Evolutionary conservation across 2,329 filamentous ascomycete species (phyloP).

Genomic region (Pseudogymnoascus sp.): DNA sequence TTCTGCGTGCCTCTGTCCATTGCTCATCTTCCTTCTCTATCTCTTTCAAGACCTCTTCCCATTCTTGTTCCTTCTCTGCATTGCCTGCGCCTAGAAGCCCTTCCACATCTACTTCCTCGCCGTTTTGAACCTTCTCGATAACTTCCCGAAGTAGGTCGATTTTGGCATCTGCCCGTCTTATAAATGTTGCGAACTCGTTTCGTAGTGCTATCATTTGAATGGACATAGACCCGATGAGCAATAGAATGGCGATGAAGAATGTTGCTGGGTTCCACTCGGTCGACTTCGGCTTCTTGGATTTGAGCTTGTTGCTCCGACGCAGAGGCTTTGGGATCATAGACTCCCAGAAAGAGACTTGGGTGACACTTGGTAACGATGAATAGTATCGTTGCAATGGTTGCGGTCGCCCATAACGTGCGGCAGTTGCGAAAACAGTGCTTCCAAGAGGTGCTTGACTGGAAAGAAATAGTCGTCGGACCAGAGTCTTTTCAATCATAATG

Average conservation of each 20-base stretch:
- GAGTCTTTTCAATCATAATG: constrained; percentile 3
- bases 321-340: constrained; percentile 61
- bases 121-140: constrained; percentile 59
- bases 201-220: constrained; percentile 83
- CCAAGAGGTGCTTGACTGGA: neutral
- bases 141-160: constrained; percentile 70
- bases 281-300: constrained; percentile 36
- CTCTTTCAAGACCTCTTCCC: constrained; percentile 70
- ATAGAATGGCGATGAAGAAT: constrained; percentile 73
- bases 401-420: neutral
- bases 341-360: constrained; percentile 50
- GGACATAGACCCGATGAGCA: constrained; percentile 88
- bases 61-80: constrained; percentile 66
- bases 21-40: constrained; percentile 55
- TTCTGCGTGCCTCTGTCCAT: constrained; percentile 27
- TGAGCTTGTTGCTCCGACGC: constrained; percentile 34
- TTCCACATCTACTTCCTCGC: constrained; percentile 79
- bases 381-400: constrained; percentile 18
- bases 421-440: neutral
- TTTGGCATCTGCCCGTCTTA: constrained; percentile 68
- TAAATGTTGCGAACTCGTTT: constrained; percentile 65
- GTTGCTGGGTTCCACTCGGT: constrained; percentile 74
- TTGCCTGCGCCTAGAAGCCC: constrained; percentile 72
- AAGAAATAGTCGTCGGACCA: neutral
- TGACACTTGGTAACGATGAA: constrained; percentile 33